Conservation (phyloP, 495 filamentous ascomycete species). For the Neurospora cerealis region DNA sequence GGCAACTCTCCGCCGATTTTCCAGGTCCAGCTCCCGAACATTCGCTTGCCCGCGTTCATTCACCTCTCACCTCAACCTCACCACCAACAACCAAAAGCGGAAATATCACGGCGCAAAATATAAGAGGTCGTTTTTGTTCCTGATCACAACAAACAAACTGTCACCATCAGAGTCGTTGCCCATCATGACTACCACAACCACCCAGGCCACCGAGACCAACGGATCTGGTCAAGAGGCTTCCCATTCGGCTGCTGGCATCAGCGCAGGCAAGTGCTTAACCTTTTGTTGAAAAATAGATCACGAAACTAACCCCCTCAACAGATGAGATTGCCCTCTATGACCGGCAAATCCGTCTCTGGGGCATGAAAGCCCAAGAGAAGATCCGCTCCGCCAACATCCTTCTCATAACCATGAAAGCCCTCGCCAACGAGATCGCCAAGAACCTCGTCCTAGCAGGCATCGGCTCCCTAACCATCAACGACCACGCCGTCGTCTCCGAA, state of each 20-base stretch:
- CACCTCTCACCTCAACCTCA: not conserved
- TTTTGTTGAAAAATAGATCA: not conserved
- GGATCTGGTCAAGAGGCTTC: constrained; percentile 3
- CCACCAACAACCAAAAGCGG: not conserved
- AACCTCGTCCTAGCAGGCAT: constrained; percentile 96
- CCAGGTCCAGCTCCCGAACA: not conserved
- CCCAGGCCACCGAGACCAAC: constrained; percentile 4
- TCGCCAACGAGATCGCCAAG: constrained; percentile 94
- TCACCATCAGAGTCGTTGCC: not conserved
- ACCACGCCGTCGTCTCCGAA: constrained; percentile 65
- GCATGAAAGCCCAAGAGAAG: constrained; percentile 82
- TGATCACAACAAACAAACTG: not conserved
- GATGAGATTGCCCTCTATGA: constrained; percentile 98
- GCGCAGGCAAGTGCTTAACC: constrained; percentile 17
- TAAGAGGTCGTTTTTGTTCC: not conserved
- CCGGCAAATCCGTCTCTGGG: constrained; percentile 97
- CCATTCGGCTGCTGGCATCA: constrained; percentile 16
- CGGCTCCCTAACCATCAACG: constrained; percentile 80
- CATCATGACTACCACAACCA: constrained; percentile 1
- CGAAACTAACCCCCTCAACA: constrained; percentile 20
- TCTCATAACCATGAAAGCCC: constrained; percentile 74
- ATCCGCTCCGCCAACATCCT: constrained; percentile 87
- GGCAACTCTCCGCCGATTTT: not conserved
- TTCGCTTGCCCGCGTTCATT: not conserved
- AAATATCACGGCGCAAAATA: not conserved